Evolutionary conservation across 2,329 filamentous ascomycete species (phyloP), one percentile per base, ranked within the genome.

Genomic region (Coleophoma eucalyptorum): DNA sequence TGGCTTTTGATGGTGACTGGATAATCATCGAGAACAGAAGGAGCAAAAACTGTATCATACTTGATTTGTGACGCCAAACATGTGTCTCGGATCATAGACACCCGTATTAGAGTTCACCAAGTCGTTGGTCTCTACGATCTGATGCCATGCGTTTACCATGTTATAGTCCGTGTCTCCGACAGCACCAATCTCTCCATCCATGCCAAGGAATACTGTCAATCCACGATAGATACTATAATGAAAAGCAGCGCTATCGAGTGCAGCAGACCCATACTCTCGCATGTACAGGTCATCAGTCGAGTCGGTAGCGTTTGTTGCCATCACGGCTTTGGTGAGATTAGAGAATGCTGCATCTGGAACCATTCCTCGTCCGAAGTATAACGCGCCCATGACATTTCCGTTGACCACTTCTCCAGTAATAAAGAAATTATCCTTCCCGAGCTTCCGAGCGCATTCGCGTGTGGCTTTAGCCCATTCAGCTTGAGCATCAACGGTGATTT

Each of bases 201-300:
- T 71, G 1, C 53, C 81, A 7, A 85, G 67, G 53, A 84, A 83
- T 13, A 81, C 72, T 41, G 79, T 82, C 43, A 85, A 69, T 15
- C 74, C 77, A 47, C 82, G 77, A 59, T 85, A 85, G n/a, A 79
- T 72, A 0, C 79, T 78, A 63, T 86, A 85, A 61, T 84, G 80
- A 57, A 85, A 86, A 26, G 80, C 81, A 19, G 75, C 79, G 6
- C 71, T 74, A 55, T 85, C 82, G 15, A 85, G 70, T 3, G 78
- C 81, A 47, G 73, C 72, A 45, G 78, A 67, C 2, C 75, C 77
- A 35, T 72, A 57, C 5, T 73, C 72, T 18, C 81, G 78, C 43
- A 85, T 48, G 34, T 48, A 54, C 34, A 26, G 19, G 6, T 44
- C 26, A 8, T 31, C 32, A 12, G 45, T 47, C 18, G 43, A 48